A percentile compares a stretch with the other conserved stretches of the same genome.
Conservation (phyloP, 2,329 filamentous ascomycete species). For the Neonectria magnoliae region DNA sequence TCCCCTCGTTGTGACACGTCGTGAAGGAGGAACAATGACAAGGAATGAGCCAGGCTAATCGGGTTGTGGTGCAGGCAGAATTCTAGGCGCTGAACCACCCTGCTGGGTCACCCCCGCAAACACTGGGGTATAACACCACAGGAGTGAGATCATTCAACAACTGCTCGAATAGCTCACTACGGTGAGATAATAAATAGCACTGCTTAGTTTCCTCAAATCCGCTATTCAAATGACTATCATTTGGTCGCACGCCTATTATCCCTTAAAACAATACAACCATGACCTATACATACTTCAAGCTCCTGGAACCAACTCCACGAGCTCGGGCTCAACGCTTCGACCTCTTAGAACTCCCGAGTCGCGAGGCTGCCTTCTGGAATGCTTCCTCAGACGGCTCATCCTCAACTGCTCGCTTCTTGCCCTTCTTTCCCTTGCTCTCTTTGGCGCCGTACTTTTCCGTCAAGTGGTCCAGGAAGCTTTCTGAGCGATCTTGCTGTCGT, state of each 20-base stretch:
- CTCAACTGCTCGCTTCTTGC: constrained; percentile 65
- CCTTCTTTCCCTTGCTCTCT: constrained; percentile 57
- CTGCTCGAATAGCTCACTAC: not conserved
- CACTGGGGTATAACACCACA: not conserved
- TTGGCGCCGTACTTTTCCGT: constrained; percentile 77
- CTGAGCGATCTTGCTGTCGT: constrained; percentile 70
- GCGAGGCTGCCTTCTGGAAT: constrained; percentile 66
- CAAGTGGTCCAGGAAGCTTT: constrained; percentile 75
- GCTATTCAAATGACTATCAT: not conserved
- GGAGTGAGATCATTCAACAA: not conserved
- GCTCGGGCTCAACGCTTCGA: constrained; percentile 29
- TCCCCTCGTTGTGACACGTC: constrained; percentile 10
- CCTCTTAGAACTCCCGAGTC: constrained; percentile 49
- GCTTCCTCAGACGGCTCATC: constrained; percentile 72
- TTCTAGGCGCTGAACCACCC: not conserved
- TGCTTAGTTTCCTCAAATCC: too few species aligned
- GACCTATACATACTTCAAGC: constrained; percentile 16
- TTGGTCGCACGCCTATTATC: not conserved
- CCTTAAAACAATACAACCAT: not conserved
- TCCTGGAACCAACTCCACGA: not conserved
- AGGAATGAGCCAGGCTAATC: not conserved
- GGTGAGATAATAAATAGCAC: not conserved
- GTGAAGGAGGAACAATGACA: not conserved
- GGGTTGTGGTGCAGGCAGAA: not conserved
- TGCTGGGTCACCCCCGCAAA: not conserved